Evolutionary conservation across 2,329 filamentous ascomycete genomes (phyloP), one percentile per base, ranked within the genome.

Genomic region (Trichoderma citrinoviride): DNA sequence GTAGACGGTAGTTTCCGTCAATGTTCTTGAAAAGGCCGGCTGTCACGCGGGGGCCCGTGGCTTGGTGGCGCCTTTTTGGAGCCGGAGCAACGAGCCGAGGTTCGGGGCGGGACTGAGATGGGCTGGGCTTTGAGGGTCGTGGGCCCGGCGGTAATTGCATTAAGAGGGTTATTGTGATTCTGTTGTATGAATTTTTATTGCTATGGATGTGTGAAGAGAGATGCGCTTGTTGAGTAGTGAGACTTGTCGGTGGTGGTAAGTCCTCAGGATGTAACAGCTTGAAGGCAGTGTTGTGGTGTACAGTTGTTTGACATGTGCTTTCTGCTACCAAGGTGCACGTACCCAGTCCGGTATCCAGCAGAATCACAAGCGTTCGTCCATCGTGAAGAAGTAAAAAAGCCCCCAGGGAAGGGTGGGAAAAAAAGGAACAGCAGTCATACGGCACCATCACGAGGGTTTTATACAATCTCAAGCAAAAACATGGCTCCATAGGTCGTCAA

Each of bases 21-120:
- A n/a, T 44, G 29, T n/a, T n/a, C 21, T 46, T 14, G 17, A 10
- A n/a, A 15, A 5, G 19, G n/a, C n/a, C 8, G 21, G n/a, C 41
- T 19, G 55, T 46, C 55, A 47, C 55, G 55, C 41, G 55, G 55
- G 52, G 27, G 29, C n/a, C 29, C 17, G 41, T 40, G 33, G 15
- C 10, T 27, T 56, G 10, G 15, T 33, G 7, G 7, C 21, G 44
- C 55, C 23, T 33, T 50, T 61, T 61, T n/a, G n/a, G 57, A 19
- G 17, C 57, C 33, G 57, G 57, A 43, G 46, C 4, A 25, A 41
- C 40, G 47, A 21, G 41, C 61, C 61, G 52, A 56, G 61, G 61
- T 64, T 49, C 61, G 44, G 56, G 52, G 61, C 61, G 61, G 61
- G 61, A 61, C 57, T 33, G 19, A 27, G 57, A n/a, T 44, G 17